phyloP scores from a whole-genome alignment of 129 eudicot species.

The Pseudognaphalium luteoalbum region DNA sequence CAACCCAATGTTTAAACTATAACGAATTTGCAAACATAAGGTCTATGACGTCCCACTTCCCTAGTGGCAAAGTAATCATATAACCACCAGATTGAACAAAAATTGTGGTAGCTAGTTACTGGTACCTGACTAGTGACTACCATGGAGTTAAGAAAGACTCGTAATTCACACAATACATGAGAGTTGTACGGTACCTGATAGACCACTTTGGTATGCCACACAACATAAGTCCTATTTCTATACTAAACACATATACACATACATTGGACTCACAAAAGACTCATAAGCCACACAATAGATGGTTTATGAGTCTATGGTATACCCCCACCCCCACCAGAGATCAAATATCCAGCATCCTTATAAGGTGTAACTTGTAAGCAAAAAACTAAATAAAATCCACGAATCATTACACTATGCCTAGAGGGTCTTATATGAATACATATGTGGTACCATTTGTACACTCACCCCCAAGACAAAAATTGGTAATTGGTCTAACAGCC shows the following conservation, averaged over 20 bases:
- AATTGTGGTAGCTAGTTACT: slow-evolving; percentile 2
- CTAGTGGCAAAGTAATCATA: background rate
- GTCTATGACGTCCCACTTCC: slow-evolving; percentile 1
- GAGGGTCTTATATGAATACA: background rate
- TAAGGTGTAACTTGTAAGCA: too few species aligned
- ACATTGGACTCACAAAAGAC: background rate
- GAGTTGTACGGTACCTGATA: background rate
- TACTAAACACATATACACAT: background rate
- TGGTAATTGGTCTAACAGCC: background rate
- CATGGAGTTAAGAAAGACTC: background rate
- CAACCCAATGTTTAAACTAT: background rate
- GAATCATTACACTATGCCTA: background rate
- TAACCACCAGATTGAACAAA: background rate
- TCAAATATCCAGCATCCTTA: background rate
- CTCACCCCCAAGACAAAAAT: background rate
- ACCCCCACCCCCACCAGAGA: background rate
- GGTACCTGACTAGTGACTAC: background rate
- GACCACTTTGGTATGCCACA: background rate
- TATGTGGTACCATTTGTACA: background rate
- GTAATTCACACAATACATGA: background rate
- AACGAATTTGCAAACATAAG: background rate
- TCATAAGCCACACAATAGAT: background rate
- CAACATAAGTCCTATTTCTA: background rate
- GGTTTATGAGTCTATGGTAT: background rate
- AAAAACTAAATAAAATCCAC: too few species aligned